These are phyloP conservation scores for Backusella sp. DNA, from an alignment of 192 early-diverging fungal genomes.

Conservation along the genomic window DNA sequence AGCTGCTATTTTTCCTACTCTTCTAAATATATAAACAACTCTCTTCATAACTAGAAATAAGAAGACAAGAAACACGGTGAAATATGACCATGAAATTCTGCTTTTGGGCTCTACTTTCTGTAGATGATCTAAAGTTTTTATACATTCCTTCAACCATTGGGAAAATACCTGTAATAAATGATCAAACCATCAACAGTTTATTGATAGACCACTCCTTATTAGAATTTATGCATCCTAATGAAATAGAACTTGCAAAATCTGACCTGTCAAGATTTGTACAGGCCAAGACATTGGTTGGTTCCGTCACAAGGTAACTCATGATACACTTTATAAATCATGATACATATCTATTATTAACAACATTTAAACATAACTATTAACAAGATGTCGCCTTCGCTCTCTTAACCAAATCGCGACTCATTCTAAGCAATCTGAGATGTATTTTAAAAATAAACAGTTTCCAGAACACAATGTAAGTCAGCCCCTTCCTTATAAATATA, in stretches of 20 bases:
- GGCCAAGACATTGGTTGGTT: background rate
- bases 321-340: background rate
- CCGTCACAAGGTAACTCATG: constrained; percentile 9
- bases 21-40: background rate
- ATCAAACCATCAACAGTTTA: background rate
- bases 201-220: constrained; percentile 8
- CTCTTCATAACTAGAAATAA: background rate
- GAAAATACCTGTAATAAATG: constrained; percentile 1
- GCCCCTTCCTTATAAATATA: background rate
- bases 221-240: constrained; percentile 13
- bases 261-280: constrained; percentile 13
- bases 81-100: background rate
- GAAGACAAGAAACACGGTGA: too few species aligned
- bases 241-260: constrained; percentile 12
- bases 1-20: too few species aligned
- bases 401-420: background rate
- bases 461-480: background rate
- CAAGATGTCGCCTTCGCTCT: background rate
- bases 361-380: background rate
- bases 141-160: constrained; percentile 1
- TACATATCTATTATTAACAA: background rate
- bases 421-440: background rate
- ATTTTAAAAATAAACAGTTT: background rate
- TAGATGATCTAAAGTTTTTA: constrained; percentile 1
- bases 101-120: constrained; percentile 11